Conservation (phyloP, 345 rosid species). For the Erucastrum elatum region DNA sequence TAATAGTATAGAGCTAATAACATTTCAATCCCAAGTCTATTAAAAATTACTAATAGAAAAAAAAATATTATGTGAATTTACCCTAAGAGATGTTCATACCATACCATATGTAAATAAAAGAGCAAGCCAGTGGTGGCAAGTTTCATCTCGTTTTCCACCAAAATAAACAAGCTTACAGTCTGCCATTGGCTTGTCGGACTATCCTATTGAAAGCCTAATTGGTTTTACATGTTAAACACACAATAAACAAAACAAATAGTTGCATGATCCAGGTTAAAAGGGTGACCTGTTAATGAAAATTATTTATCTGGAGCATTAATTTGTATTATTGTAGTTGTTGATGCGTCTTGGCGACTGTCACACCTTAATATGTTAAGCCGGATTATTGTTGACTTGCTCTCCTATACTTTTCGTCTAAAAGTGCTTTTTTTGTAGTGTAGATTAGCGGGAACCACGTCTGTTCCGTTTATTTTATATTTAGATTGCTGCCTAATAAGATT, state of each 20-base stretch:
- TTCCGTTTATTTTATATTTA: neutral
- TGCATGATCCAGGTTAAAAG: neutral
- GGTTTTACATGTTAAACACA: neutral
- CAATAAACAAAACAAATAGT: neutral
- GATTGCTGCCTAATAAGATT: neutral
- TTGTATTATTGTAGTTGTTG: neutral
- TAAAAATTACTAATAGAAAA: neutral
- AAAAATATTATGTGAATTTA: neutral
- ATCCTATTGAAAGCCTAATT: neutral
- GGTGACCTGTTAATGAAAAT: neutral
- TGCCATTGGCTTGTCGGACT: neutral
- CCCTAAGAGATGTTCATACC: neutral
- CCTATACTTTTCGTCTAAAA: neutral
- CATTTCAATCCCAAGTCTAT: neutral
- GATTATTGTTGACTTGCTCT: neutral
- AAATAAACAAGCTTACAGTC: neutral
- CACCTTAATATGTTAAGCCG: neutral
- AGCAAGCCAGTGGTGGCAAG: neutral
- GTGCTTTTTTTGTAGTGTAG: constrained; percentile 10
- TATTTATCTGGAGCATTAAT: neutral
- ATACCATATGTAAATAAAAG: neutral
- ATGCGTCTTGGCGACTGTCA: neutral
- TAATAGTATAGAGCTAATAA: neutral
- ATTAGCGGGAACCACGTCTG: constrained; percentile 40
- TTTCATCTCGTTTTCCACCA: neutral